Evolutionary conservation across 2,329 filamentous ascomycete species (phyloP).

Genomic region (Aspergillus sp.): DNA sequence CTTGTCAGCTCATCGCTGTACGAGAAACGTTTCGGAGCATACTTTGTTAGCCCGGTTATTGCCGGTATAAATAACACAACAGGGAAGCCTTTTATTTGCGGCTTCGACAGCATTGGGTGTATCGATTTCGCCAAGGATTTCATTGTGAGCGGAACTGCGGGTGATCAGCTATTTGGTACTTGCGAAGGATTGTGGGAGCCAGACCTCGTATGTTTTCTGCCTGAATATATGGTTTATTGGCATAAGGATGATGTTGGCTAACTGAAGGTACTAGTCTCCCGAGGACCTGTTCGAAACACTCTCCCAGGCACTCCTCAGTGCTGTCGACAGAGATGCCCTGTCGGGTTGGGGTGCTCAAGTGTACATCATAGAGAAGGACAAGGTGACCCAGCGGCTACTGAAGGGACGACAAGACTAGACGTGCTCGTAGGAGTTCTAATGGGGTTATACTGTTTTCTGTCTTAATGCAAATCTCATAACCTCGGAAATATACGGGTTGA

Average conservation of each 20-base stretch:
- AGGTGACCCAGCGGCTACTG: conserved; percentile 97
- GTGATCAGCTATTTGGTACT: conserved; percentile 97
- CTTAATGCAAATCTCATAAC: conserved; percentile 17
- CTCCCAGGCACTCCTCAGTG: conserved; percentile 91
- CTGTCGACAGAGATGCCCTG: conserved; percentile 92
- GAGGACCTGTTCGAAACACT: conserved; percentile 98
- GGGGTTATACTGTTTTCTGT: conserved; percentile 24
- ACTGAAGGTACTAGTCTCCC: conserved; percentile 51
- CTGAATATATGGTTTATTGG: not conserved
- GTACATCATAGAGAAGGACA: conserved; percentile 99
- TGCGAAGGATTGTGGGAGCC: conserved; percentile 98
- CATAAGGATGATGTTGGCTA: not conserved
- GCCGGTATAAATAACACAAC: conserved; percentile 94
- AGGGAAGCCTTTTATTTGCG: conserved; percentile 95
- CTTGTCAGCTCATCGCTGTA: conserved; percentile 88
- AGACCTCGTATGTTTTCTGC: conserved; percentile 69
- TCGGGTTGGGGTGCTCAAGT: conserved; percentile 98
- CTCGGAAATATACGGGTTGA: conserved; percentile 15
- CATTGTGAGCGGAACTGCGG: conserved; percentile 94
- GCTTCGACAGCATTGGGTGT: conserved; percentile 98
- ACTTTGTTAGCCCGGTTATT: conserved; percentile 92
- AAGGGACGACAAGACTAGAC: conserved; percentile 92
- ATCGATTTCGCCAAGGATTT: conserved; percentile 99
- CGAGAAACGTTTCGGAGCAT: conserved; percentile 93
- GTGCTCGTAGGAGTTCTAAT: conserved; percentile 15